Conservation (phyloP, 169 alveolate genomes). For the Cryptosporidium viatorum region DNA sequence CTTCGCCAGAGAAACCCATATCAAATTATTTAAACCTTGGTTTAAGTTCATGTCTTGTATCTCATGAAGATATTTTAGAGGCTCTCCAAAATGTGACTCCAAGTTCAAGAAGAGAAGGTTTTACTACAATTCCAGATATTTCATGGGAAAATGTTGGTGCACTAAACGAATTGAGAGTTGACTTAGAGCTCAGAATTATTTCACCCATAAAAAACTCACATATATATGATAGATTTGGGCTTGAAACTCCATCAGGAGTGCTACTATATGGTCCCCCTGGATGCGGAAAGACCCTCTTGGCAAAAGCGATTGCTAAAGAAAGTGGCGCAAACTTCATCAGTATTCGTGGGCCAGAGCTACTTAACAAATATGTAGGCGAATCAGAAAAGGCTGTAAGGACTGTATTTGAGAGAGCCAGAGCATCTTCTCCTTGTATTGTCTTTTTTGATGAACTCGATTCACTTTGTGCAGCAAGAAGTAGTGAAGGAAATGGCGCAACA, state of each 20-base stretch:
- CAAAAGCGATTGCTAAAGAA: constrained; percentile 97
- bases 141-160: constrained; percentile 97
- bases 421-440: constrained; percentile 97
- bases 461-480: constrained; percentile 93
- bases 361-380: constrained; percentile 99
- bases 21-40: neutral
- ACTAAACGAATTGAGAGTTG: constrained; percentile 88
- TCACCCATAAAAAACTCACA: constrained; percentile 92
- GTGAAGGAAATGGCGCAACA: constrained; percentile 90
- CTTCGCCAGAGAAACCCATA: neutral
- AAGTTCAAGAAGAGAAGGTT: constrained; percentile 95
- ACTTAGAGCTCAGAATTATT: constrained; percentile 91
- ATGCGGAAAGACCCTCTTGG: constrained; percentile 97
- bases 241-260: constrained; percentile 96
- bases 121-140: constrained; percentile 95
- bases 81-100: constrained; percentile 91
- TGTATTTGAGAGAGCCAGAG: constrained; percentile 97
- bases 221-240: constrained; percentile 90
- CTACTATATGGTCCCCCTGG: constrained; percentile 98
- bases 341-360: constrained; percentile 95
- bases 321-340: constrained; percentile 96
- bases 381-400: constrained; percentile 98
- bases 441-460: constrained; percentile 99
- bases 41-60: constrained; percentile 59
- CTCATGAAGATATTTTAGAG: constrained; percentile 86